Percentiles rank a stretch among this genome's conserved stretches.
Conservation (phyloP, 1,139 yeast species). For the Suhomyces coccinellae region DNA sequence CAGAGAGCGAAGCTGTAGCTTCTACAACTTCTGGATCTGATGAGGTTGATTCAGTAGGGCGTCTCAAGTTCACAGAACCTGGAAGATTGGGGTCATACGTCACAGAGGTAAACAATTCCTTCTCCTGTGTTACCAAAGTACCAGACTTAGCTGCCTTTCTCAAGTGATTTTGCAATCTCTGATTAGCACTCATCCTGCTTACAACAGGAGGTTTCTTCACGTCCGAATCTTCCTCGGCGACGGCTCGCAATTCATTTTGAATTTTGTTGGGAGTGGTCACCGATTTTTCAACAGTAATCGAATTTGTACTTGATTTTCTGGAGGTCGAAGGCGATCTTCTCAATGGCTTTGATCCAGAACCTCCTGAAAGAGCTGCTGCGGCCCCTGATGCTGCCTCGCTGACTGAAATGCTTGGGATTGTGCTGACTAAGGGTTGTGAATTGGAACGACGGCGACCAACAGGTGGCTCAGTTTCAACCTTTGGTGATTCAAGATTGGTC, state of each 20-base stretch:
- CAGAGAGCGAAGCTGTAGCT: not conserved
- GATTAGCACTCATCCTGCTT: constrained; percentile 35
- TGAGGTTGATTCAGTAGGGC: constrained; percentile 16
- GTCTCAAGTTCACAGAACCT: constrained; percentile 27
- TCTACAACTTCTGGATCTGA: constrained; percentile 10
- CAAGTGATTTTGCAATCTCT: constrained; percentile 43
- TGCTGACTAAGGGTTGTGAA: constrained; percentile 34
- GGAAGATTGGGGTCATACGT: constrained; percentile 46
- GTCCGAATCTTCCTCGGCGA: constrained; percentile 24
- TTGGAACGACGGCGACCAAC: constrained; percentile 38
- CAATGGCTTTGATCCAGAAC: not conserved
- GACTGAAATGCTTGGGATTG: constrained; percentile 8
- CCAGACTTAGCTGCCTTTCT: constrained; percentile 44
- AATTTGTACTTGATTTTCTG: constrained; percentile 10
- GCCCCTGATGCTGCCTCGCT: constrained; percentile 35
- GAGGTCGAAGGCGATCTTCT: constrained; percentile 19
- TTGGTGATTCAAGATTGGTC: constrained; percentile 16
- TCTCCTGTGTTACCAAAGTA: constrained; percentile 40
- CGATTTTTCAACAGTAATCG: constrained; percentile 2
- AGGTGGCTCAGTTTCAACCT: constrained; percentile 8
- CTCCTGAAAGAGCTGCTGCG: constrained; percentile 32
- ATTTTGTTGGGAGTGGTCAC: constrained; percentile 14
- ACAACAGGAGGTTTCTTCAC: constrained; percentile 6
- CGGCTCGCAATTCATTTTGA: constrained; percentile 21
- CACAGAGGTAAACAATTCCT: constrained; percentile 37